Evolutionary conservation across 345 rosid genomes (phyloP).

Genomic region (Isatis tinctoria): DNA sequence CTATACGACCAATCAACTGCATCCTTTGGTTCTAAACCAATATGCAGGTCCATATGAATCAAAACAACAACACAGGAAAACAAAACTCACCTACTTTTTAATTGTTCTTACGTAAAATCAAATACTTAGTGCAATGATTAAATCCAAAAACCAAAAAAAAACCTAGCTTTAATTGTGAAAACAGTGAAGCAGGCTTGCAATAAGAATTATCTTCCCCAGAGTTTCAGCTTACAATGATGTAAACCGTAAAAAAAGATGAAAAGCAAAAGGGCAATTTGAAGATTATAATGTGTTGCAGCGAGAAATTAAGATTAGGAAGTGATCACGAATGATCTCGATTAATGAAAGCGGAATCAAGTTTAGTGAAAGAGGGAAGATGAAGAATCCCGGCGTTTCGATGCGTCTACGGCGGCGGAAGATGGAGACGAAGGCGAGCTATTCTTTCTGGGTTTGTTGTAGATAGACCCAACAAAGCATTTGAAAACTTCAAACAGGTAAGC

Average conservation of each 20-base stretch:
- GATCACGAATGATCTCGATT: neutral
- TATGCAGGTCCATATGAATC: conserved; percentile 59
- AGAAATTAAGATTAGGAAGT: neutral
- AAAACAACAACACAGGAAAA: neutral
- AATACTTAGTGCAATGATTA: neutral
- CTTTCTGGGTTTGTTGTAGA: too few relatives aligned
- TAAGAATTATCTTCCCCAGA: neutral
- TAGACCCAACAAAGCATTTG: too few relatives aligned
- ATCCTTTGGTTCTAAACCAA: conserved; percentile 51
- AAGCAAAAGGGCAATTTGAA: neutral
- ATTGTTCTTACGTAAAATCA: neutral
- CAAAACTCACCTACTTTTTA: neutral
- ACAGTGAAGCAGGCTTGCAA: neutral
- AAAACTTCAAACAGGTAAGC: too few relatives aligned
- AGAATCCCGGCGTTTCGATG: too few relatives aligned
- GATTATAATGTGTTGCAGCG: too few relatives aligned
- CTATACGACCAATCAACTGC: conserved; percentile 80
- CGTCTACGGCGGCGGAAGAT: too few relatives aligned
- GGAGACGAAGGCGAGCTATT: too few relatives aligned
- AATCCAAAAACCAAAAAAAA: neutral
- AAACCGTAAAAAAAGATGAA: neutral
- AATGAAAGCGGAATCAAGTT: too few relatives aligned
- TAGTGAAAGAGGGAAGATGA: too few relatives aligned
- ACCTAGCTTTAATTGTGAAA: neutral
- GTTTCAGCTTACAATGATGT: neutral